Conservation (phyloP, 116 monocot species). For the Posidonia oceanica region DNA sequence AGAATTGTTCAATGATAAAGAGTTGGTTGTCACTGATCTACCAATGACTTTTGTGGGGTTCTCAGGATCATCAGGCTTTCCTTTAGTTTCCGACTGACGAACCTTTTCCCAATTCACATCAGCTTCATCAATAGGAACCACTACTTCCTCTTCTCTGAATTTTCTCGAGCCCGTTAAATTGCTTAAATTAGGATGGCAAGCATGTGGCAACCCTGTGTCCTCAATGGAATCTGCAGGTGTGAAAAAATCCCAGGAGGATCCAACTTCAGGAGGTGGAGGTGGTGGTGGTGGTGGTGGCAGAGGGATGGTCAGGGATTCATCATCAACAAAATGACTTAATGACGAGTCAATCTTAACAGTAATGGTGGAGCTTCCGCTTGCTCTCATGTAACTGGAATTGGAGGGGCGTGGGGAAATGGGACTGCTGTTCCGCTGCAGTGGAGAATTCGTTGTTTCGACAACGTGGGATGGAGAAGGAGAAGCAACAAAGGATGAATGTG, state of each 20-base stretch:
- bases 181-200: conserved; percentile 4
- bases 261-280: conserved; percentile 30
- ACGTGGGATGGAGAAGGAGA: conserved; percentile 57
- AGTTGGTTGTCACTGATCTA: too few relatives aligned
- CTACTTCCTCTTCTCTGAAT: conserved; percentile 15
- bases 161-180: conserved; percentile 4
- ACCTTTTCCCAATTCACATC: conserved; percentile 7
- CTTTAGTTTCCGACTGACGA: neutral
- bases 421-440: conserved; percentile 12
- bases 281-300: conserved; percentile 60
- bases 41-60: conserved; percentile 2
- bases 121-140: conserved; percentile 18
- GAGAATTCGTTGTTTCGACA: conserved; percentile 15
- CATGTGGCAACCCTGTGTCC: neutral
- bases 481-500: conserved; percentile 56
- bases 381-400: conserved; percentile 47
- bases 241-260: conserved; percentile 79
- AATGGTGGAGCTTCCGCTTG: conserved; percentile 16
- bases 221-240: conserved; percentile 21
- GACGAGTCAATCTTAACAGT: conserved; percentile 35
- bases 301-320: conserved; percentile 27
- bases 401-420: conserved; percentile 27
- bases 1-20: too few relatives aligned
- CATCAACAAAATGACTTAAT: conserved; percentile 18
- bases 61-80: too few relatives aligned